Conservation (phyloP, 1,284 basidiomycete species). For the Rhodotorula mucilaginosa region DNA sequence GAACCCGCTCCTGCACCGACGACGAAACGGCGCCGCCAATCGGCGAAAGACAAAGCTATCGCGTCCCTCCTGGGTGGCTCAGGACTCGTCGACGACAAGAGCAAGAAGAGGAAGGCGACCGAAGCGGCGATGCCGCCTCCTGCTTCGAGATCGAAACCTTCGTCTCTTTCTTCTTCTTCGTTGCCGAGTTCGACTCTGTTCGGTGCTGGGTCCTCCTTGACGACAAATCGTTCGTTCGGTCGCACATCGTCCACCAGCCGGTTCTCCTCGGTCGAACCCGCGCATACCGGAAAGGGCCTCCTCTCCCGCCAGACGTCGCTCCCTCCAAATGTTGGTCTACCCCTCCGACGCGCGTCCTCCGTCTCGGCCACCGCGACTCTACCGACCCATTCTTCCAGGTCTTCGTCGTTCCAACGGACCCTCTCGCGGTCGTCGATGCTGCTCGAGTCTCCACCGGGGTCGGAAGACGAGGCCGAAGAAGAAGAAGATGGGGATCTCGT, state of each 20-base stretch:
- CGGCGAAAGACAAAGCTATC: constrained; percentile 22
- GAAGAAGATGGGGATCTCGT: background rate
- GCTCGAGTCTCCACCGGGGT: constrained; percentile 15
- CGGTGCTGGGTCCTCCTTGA: background rate
- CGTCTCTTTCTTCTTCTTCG: constrained; percentile 6
- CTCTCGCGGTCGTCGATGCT: constrained; percentile 12
- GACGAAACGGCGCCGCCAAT: constrained; percentile 13
- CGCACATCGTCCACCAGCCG: background rate
- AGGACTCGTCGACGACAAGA: no score
- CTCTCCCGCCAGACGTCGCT: constrained; percentile 8
- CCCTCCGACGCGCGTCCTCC: background rate
- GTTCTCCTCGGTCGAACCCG: background rate
- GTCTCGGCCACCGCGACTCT: background rate
- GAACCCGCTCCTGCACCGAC: background rate
- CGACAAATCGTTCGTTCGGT: background rate
- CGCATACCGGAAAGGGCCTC: background rate
- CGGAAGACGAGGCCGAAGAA: constrained; percentile 7
- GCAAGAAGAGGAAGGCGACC: background rate
- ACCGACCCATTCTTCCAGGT: background rate
- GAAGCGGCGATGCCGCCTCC: background rate
- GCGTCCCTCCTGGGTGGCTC: constrained; percentile 7
- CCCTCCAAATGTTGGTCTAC: background rate
- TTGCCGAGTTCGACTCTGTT: constrained; percentile 6
- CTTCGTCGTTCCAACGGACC: constrained; percentile 6
- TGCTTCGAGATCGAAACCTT: background rate